Evolutionary conservation across 129 eudicot species (phyloP).

Genomic region (Centaurea solstitialis): DNA sequence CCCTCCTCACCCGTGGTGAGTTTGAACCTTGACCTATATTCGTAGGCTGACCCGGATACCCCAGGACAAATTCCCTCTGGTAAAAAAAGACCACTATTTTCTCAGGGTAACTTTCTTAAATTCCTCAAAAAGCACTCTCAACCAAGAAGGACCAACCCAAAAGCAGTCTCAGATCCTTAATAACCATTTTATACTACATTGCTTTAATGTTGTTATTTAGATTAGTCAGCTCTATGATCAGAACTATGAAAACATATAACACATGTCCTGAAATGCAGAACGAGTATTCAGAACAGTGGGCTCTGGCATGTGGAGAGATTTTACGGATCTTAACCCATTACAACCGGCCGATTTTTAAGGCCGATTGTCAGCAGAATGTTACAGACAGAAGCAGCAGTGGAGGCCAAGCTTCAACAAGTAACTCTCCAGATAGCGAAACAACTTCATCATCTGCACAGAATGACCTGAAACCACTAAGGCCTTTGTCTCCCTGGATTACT

Average conservation of each 20-base stretch:
- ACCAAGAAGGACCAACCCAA: not conserved
- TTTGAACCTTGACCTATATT: no score
- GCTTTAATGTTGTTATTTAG: not conserved
- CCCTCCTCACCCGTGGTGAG: no score
- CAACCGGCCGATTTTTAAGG: conserved; percentile 87
- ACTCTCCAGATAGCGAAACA: conserved; percentile 43
- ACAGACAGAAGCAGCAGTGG: conserved; percentile 69
- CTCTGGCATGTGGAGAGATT: conserved; percentile 96
- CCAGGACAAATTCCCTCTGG: no score
- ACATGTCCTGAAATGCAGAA: conserved; percentile 49
- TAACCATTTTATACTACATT: not conserved
- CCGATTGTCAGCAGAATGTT: conserved; percentile 52
- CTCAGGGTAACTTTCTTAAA: not conserved
- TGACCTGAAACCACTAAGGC: conserved; percentile 81
- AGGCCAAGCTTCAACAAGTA: conserved; percentile 71
- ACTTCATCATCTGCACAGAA: conserved; percentile 43
- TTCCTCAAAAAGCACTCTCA: not conserved
- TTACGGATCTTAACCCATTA: conserved; percentile 88
- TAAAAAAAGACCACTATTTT: not conserved
- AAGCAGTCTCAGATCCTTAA: no score
- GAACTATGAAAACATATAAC: conserved; percentile 4
- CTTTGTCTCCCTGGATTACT: conserved; percentile 95
- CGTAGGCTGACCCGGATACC: no score
- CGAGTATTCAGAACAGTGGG: conserved; percentile 98
- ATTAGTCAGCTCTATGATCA: not conserved